phyloP scores from a whole-genome alignment of 2,329 filamentous ascomycete genomes.

The Blastomyces parvus region DNA sequence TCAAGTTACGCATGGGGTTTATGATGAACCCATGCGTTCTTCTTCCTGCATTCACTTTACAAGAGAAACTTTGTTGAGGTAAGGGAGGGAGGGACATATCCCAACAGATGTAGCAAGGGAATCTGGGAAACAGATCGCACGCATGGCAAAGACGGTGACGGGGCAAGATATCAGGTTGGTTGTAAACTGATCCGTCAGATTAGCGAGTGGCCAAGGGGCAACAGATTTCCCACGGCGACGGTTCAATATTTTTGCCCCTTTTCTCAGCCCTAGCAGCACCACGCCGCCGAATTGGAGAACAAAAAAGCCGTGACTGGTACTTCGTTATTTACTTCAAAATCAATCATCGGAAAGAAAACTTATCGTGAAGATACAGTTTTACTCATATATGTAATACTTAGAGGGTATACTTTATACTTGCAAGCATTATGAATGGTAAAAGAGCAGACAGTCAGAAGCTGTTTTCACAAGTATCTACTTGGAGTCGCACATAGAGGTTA shows the following conservation, averaged over 20 bases:
- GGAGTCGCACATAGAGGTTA: background rate
- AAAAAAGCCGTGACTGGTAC: background rate
- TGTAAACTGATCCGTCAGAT: background rate
- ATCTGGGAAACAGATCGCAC: background rate
- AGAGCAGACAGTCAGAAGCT: background rate
- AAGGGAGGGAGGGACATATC: background rate
- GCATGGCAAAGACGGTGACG: background rate
- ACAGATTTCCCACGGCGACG: background rate
- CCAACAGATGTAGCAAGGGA: background rate
- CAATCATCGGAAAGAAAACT: background rate
- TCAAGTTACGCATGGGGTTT: background rate
- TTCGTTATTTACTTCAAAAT: background rate
- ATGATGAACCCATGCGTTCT: background rate
- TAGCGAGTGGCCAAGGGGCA: background rate
- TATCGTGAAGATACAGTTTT: background rate
- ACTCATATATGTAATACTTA: background rate
- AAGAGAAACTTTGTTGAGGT: background rate
- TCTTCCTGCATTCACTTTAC: background rate
- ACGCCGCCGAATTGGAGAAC: background rate
- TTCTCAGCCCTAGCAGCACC: background rate
- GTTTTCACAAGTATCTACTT: background rate
- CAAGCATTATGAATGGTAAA: background rate
- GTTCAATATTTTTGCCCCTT: background rate
- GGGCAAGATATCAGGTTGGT: conserved; percentile 4
- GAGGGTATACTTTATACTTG: background rate